Percentiles rank a stretch among this genome's conserved stretches.
These are phyloP conservation scores for Wolfiporia cocos DNA, from an alignment of 1,284 basidiomycete genomes.

Conservation along the genomic window DNA sequence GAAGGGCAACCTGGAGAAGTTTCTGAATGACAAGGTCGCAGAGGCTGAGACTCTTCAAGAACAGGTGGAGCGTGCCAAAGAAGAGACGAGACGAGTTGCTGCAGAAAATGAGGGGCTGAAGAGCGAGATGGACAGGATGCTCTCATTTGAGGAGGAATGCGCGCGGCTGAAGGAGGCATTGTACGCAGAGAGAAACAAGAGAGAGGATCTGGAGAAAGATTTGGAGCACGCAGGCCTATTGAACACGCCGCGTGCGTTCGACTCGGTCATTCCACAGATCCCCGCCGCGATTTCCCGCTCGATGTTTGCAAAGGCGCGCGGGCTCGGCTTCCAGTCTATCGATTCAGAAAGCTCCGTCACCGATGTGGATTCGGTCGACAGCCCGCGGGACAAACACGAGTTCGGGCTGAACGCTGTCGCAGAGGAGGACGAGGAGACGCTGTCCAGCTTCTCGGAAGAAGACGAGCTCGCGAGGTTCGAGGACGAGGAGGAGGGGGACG, in stretches of 20 bases:
- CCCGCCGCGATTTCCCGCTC: conserved; percentile 21
- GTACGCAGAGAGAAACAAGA: conserved; percentile 30
- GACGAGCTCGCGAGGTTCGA: conserved; percentile 60
- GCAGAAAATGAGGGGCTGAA: conserved; percentile 27
- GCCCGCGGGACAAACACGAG: conserved; percentile 27
- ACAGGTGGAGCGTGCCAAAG: conserved; percentile 27
- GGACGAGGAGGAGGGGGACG: conserved; percentile 57
- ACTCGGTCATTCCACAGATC: conserved; percentile 15
- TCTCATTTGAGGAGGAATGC: conserved; percentile 28
- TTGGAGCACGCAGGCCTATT: conserved; percentile 36
- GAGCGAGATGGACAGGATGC: conserved; percentile 25
- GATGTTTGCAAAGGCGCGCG: conserved; percentile 26
- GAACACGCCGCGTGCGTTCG: conserved; percentile 37
- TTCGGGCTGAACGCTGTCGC: conserved; percentile 49
- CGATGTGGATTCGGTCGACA: conserved; percentile 56
- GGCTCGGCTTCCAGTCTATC: conserved; percentile 52
- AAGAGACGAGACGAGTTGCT: conserved; percentile 23
- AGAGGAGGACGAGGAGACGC: conserved; percentile 42
- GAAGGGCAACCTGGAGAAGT: conserved; percentile 45
- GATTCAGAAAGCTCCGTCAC: conserved; percentile 58
- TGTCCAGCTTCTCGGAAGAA: conserved; percentile 32
- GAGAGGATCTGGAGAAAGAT: conserved; percentile 37
- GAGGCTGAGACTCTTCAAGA: conserved; percentile 27
- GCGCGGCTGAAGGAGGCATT: conserved; percentile 28
- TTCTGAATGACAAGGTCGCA: conserved; percentile 35